These are phyloP conservation scores for Vickermania spadyakhi DNA, from an alignment of 208 protist genomes.

Conservation along the genomic window DNA sequence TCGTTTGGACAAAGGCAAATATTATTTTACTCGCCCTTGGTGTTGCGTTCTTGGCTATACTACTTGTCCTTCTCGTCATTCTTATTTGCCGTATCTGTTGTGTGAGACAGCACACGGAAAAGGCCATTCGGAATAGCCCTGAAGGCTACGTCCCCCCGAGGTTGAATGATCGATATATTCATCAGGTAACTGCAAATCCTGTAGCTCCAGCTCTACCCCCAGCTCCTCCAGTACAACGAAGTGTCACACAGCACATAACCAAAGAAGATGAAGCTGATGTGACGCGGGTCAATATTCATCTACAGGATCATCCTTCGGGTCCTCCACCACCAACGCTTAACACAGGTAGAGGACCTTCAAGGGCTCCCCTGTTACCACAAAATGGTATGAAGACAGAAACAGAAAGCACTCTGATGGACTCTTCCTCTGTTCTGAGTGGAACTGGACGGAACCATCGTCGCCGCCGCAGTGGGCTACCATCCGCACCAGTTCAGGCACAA, in stretches of 20 bases:
- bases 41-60: constrained; percentile 57
- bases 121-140: background rate
- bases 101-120: constrained; percentile 4
- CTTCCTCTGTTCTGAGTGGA: background rate
- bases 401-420: background rate
- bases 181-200: background rate
- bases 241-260: background rate
- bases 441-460: constrained; percentile 1
- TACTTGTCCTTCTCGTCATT: constrained; percentile 51
- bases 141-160: constrained; percentile 25
- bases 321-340: too few relatives aligned
- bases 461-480: background rate
- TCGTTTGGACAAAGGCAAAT: constrained; percentile 42
- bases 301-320: constrained; percentile 3
- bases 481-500: too few relatives aligned
- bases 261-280: background rate
- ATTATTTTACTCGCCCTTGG: constrained; percentile 68
- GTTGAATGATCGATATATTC: constrained; percentile 68
- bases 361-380: background rate
- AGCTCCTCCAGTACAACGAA: background rate
- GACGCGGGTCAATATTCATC: constrained; percentile 3
- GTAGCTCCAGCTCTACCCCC: constrained; percentile 5
- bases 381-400: background rate
- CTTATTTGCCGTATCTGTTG: constrained; percentile 61
- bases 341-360: too few relatives aligned